phyloP scores from a whole-genome alignment of 106 monocot genomes.

The Dendrobium huoshanense region DNA sequence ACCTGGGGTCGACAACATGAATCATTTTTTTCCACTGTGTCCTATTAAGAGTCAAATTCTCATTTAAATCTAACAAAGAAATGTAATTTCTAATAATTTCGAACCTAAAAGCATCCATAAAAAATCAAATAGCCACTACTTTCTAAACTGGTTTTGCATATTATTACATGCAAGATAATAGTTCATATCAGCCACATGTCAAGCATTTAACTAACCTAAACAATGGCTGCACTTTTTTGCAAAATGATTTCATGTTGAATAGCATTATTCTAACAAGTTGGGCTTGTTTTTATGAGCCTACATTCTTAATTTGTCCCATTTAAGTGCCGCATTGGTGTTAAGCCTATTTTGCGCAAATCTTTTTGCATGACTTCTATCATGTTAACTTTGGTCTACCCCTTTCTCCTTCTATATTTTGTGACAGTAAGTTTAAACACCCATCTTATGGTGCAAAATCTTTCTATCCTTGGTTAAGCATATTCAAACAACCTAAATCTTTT shows the following conservation, averaged over 20 bases:
- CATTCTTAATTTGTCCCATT: not conserved
- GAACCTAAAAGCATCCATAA: not conserved
- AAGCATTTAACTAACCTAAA: no score
- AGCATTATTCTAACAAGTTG: not conserved
- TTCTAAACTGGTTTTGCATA: not conserved
- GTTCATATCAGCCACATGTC: no score
- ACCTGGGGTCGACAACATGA: no score
- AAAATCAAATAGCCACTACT: not conserved
- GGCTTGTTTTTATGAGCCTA: not conserved
- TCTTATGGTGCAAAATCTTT: not conserved
- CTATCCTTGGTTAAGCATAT: not conserved
- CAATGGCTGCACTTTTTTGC: no score
- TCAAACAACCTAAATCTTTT: not conserved
- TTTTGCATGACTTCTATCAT: not conserved
- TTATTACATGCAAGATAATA: not conserved
- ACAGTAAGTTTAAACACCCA: not conserved
- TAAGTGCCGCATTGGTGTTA: not conserved
- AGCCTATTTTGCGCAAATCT: not conserved
- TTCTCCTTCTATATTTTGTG: not conserved
- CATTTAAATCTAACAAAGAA: no score
- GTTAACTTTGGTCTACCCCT: not conserved
- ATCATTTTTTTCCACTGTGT: no score
- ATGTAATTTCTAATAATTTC: no score
- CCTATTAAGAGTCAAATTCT: no score
- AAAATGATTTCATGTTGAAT: not conserved